These are phyloP conservation scores for Kuraishia borneana DNA, from an alignment of 805 yeast genomes.

Conservation along the genomic window DNA sequence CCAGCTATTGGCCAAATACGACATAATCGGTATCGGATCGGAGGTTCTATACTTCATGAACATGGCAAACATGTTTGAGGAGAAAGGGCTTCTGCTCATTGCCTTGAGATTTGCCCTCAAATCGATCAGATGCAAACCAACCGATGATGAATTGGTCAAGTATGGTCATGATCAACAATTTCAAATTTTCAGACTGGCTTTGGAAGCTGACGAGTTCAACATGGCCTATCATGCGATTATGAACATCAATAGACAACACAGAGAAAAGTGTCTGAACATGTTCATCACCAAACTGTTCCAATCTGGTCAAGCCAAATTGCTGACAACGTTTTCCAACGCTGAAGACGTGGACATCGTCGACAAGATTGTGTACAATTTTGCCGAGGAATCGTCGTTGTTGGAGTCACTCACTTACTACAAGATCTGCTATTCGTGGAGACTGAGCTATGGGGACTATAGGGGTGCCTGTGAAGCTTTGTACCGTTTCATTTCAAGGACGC, in stretches of 20 bases:
- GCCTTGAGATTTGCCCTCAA: constrained; percentile 24
- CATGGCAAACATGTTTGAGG: constrained; percentile 23
- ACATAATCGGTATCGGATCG: constrained; percentile 16
- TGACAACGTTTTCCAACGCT: constrained; percentile 30
- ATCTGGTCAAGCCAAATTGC: constrained; percentile 23
- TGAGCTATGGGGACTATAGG: constrained; percentile 36
- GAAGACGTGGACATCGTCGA: constrained; percentile 32
- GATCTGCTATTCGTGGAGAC: constrained; percentile 38
- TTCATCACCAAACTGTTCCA: constrained; percentile 28
- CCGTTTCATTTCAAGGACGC: constrained; percentile 22
- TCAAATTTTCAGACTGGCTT: constrained; percentile 16
- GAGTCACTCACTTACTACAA: constrained; percentile 32
- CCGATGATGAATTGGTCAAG: constrained; percentile 9
- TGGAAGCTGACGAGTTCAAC: constrained; percentile 18
- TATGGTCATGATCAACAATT: constrained; percentile 6
- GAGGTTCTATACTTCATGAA: constrained; percentile 25
- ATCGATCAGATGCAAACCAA: constrained; percentile 8
- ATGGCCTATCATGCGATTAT: constrained; percentile 15
- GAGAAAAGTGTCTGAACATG: constrained; percentile 15
- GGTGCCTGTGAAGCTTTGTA: constrained; percentile 34
- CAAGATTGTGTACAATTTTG: constrained; percentile 22
- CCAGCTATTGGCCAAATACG: constrained; percentile 8
- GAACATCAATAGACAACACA: constrained; percentile 14
- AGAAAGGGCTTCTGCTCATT: constrained; percentile 14
- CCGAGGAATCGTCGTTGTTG: constrained; percentile 16